Percentiles rank a stretch among this genome's conserved stretches.
These are phyloP conservation scores for Thelephora terrestris DNA, from an alignment of 1,284 basidiomycete genomes.

Conservation along the genomic window DNA sequence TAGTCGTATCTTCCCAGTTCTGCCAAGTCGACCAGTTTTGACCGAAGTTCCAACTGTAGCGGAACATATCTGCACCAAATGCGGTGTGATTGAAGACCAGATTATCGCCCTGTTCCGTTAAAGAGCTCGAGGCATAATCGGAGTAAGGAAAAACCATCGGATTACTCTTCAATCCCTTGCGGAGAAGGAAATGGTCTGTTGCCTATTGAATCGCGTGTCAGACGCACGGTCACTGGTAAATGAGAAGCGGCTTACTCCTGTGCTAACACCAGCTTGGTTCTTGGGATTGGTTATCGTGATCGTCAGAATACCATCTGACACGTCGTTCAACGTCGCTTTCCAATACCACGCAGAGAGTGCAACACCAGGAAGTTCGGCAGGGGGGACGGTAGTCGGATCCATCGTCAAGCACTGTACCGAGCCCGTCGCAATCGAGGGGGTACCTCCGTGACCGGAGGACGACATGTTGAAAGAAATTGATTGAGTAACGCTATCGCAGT, in stretches of 20 bases:
- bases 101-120: conserved; percentile 63
- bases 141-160: conserved; percentile 74
- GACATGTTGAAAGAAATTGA: conserved; percentile 59
- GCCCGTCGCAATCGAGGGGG: conserved; percentile 36
- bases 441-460: conserved; percentile 51
- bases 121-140: conserved; percentile 71
- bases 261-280: conserved; percentile 33
- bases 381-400: conserved; percentile 29
- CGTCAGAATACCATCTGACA: conserved; percentile 73
- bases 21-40: conserved; percentile 75
- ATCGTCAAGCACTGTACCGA: conserved; percentile 39
- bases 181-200: conserved; percentile 65
- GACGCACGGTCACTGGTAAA: conserved; percentile 6
- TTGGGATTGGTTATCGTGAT: conserved; percentile 56
- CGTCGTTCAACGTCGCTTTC: conserved; percentile 59
- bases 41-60: conserved; percentile 83
- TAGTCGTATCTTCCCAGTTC: conserved; percentile 64
- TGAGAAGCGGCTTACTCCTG: conserved; percentile 34
- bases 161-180: conserved; percentile 68
- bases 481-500: conserved; percentile 54
- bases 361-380: conserved; percentile 40
- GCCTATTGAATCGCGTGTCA: conserved; percentile 29
- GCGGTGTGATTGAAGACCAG: conserved; percentile 76
- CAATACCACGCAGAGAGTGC: conserved; percentile 58
- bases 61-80: conserved; percentile 77